phyloP scores from a whole-genome alignment of 1,284 basidiomycete genomes.

The Pseudozyma pruni region DNA sequence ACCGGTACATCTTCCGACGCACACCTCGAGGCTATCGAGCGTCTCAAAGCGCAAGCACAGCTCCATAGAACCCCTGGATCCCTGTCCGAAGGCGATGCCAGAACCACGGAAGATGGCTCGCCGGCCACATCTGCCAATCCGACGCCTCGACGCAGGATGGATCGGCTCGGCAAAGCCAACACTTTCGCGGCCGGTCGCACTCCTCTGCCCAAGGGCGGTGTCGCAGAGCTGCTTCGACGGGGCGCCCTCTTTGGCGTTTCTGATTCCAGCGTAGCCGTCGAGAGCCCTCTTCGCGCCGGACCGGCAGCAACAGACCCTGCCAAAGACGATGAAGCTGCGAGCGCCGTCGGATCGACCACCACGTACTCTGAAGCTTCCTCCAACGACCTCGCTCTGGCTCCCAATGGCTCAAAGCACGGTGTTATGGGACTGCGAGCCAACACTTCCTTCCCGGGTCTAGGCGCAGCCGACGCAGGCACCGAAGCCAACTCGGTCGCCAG shows the following conservation, averaged over 20 bases:
- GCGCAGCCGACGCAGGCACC: conserved; percentile 44
- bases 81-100: conserved; percentile 27
- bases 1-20: conserved; percentile 33
- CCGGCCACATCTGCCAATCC: conserved; percentile 19
- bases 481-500: conserved; percentile 43
- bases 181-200: conserved; percentile 46
- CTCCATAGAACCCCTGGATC: conserved; percentile 30
- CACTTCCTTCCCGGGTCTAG: conserved; percentile 48
- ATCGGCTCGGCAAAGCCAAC: conserved; percentile 47
- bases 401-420: conserved; percentile 37
- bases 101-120: conserved; percentile 11
- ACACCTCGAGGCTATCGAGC: conserved; percentile 33
- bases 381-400: conserved; percentile 37
- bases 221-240: conserved; percentile 38
- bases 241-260: conserved; percentile 42
- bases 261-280: conserved; percentile 17
- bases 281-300: conserved; percentile 24
- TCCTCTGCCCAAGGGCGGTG: conserved; percentile 41
- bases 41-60: conserved; percentile 42
- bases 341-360: conserved; percentile 27
- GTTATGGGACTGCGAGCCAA: conserved; percentile 43
- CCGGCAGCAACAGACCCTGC: conserved; percentile 5
- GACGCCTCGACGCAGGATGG: conserved; percentile 38
- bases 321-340: conserved; percentile 36
- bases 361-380: conserved; percentile 43